Percentiles rank a stretch among this genome's conserved stretches.
These are phyloP conservation scores for Polygonum maritimum DNA, from an alignment of 148 eudicot genomes.

Conservation along the genomic window DNA sequence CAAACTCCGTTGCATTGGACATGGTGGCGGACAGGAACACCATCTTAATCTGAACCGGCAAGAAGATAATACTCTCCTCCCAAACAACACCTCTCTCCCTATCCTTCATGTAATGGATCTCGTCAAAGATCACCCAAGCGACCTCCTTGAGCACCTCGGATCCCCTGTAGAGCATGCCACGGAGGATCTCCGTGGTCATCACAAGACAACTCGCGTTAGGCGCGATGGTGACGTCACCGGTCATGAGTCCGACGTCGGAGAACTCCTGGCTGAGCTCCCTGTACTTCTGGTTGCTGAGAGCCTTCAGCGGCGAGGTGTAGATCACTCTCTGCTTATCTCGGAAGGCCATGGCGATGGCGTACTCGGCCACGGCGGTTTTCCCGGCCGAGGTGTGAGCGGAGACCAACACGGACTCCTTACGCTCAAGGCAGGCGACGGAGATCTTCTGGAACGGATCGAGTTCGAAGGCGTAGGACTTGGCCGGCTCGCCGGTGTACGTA, in stretches of 20 bases:
- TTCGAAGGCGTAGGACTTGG: slow-evolving; percentile 59
- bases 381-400: slow-evolving; percentile 97
- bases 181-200: slow-evolving; percentile 95
- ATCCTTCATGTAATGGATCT: slow-evolving; percentile 97
- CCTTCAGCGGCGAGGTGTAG: slow-evolving; percentile 88
- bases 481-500: slow-evolving; percentile 40
- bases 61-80: slow-evolving; percentile 93
- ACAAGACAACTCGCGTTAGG: slow-evolving; percentile 93
- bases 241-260: slow-evolving; percentile 87
- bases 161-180: slow-evolving; percentile 93
- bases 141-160: slow-evolving; percentile 90
- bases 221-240: slow-evolving; percentile 84
- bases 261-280: slow-evolving; percentile 81
- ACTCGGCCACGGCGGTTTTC: slow-evolving; percentile 94
- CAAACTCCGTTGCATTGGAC: slow-evolving; percentile 97
- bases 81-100: slow-evolving; percentile 96
- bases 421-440: slow-evolving; percentile 82
- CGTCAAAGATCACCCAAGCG: slow-evolving; percentile 97
- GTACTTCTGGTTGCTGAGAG: slow-evolving; percentile 87
- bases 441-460: slow-evolving; percentile 85
- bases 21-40: slow-evolving; percentile 90
- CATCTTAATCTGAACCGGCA: slow-evolving; percentile 93
- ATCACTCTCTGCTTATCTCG: slow-evolving; percentile 80
- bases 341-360: slow-evolving; percentile 89
- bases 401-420: slow-evolving; percentile 77